phyloP scores from a whole-genome alignment of 2,329 filamentous ascomycete genomes.

The Phoma sp. region DNA sequence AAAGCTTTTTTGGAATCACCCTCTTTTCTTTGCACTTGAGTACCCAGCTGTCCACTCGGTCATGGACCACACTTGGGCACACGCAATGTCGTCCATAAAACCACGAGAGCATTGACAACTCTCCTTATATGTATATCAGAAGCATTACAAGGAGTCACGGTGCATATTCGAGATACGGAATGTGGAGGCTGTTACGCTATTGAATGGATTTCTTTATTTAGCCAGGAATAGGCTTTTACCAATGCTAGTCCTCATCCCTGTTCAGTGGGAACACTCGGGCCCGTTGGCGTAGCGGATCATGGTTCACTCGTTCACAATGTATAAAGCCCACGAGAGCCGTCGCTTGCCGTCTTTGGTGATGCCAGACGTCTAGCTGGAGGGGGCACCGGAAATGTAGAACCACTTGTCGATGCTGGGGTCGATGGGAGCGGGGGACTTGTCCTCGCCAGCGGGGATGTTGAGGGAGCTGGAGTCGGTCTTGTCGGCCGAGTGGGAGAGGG shows the following conservation, averaged over 20 bases:
- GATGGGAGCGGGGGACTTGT: constrained; percentile 83
- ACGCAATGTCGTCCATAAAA: background rate
- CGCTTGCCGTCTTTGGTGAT: background rate
- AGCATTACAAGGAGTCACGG: constrained; percentile 39
- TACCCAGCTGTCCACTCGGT: background rate
- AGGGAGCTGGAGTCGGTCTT: constrained; percentile 73
- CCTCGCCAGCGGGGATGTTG: constrained; percentile 78
- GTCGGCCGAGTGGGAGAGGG: constrained; percentile 74
- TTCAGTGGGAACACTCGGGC: background rate
- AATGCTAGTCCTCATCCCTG: background rate
- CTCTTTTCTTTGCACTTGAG: background rate
- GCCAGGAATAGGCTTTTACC: constrained; percentile 18
- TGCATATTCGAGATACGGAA: constrained; percentile 10
- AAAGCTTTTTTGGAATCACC: background rate
- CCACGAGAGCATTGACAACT: background rate
- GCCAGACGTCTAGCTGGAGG: constrained; percentile 54
- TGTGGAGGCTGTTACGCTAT: constrained; percentile 17
- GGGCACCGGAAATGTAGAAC: constrained; percentile 99
- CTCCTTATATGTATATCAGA: constrained; percentile 21
- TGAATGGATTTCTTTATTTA: constrained; percentile 25
- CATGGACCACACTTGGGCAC: too few species aligned
- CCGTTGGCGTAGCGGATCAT: background rate
- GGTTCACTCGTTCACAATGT: constrained; percentile 2
- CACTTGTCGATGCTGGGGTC: constrained; percentile 99
- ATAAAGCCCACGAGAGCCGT: constrained; percentile 1